Base-by-base conservation (phyloP, 352 stramenopile species). In the Pythium sp. region DNA sequence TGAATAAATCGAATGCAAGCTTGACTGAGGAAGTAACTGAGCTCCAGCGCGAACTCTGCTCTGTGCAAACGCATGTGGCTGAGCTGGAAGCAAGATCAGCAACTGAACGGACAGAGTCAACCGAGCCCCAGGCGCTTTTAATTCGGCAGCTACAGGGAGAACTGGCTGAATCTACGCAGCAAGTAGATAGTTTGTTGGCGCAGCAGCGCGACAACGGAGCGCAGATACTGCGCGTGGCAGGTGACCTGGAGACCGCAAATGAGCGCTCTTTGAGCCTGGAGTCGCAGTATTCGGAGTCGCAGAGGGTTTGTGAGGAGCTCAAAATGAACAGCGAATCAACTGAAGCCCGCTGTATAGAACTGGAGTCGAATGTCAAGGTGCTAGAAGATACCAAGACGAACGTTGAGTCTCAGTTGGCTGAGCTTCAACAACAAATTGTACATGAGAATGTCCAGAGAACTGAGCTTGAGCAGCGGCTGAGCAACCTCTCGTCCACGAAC, bases 141-240 rank as follows among this genome's bases (percentile, higher is more conserved):
- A 62, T 49, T n/a, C 8, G 47, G 22, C n/a, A 9, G 8, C 43
- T 68, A 11, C 24, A 68, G n/a, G 22, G 12, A 14, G 63, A 62
- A n/a, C 14, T 30, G 15, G 22, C 22, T 11, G 36, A 22, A 1
- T 26, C 41, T 9, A 2, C 14, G 20, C 34, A 62, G 14, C 56
- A 58, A 18, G 2, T 58, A 22, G 20, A 24, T 1, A 4, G 14
- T 7, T 15, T 59, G 15, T 2, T 43, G 28, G 28, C 6, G 28
- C 5, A 8, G 15, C 34, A 59, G 28, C 28, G 41, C 8, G 15
- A 26, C 20, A 30, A 59, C 22, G 54, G 43, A 5, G 12, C 8
- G 12, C 14, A 58, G 53, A 15, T 59, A 2, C 8, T 43, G 3
- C 30, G 28, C 28, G 20, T 26, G 28, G 22, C 54, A 15, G 18